Evolutionary conservation across 768 basidiomycete species (phyloP).

Genomic region (Coprinopsis cinerea): DNA sequence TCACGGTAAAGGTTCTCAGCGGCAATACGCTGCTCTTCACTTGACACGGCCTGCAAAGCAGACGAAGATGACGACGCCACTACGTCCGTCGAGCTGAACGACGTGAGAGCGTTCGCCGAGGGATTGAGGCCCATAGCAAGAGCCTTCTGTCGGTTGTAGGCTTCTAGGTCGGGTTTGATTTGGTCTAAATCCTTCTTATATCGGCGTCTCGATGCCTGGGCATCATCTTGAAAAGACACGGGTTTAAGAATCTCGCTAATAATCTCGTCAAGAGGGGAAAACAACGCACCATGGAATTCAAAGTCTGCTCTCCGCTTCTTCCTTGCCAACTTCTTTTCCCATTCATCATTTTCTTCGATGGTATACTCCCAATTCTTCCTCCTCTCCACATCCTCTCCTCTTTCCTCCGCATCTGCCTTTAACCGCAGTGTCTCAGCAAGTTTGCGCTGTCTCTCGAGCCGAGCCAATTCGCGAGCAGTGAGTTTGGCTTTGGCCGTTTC

Average conservation of each 20-base stretch:
- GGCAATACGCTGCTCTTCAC: conserved; percentile 54
- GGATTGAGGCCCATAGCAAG: conserved; percentile 69
- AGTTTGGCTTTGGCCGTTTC: conserved; percentile 77
- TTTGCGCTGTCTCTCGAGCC: conserved; percentile 85
- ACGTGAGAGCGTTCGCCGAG: conserved; percentile 58
- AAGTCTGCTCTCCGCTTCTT: conserved; percentile 84
- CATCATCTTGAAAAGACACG: conserved; percentile 63
- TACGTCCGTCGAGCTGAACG: conserved; percentile 48
- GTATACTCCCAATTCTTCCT: conserved; percentile 94
- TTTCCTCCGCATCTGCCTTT: conserved; percentile 85
- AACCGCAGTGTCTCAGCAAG: conserved; percentile 80
- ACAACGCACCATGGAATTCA: conserved; percentile 79
- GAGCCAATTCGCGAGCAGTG: conserved; percentile 71
- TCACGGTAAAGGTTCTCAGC: conserved; percentile 87
- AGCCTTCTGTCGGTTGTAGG: conserved; percentile 89
- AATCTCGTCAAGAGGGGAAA: neutral
- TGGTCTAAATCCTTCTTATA: conserved; percentile 91
- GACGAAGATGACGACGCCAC: conserved; percentile 22
- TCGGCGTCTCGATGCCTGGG: conserved; percentile 78
- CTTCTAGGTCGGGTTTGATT: conserved; percentile 81
- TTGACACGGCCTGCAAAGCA: conserved; percentile 28
- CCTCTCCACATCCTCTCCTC: conserved; percentile 88
- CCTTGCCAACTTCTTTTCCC: conserved; percentile 86
- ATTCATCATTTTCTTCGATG: conserved; percentile 91
- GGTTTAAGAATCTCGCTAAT: neutral